Percentiles rank a stretch among this genome's conserved stretches.
These are phyloP conservation scores for Mucor lusitanicus DNA, from an alignment of 371 early-diverging fungal species.

Conservation along the genomic window DNA sequence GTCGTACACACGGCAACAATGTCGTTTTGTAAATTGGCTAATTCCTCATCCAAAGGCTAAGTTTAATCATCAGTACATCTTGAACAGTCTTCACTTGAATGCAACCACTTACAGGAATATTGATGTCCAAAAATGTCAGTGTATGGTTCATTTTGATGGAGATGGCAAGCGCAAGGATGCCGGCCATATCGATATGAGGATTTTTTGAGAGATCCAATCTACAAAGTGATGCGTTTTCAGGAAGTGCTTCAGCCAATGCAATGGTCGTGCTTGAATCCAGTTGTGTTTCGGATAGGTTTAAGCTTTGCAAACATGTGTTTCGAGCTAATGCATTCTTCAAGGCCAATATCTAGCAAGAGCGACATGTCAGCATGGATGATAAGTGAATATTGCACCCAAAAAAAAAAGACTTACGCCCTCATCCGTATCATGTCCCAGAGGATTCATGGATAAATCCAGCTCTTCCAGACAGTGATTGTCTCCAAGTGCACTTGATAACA, in stretches of 20 bases:
- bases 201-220: slow-evolving; percentile 78
- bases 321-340: slow-evolving; percentile 63
- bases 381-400: not conserved
- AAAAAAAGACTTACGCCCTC: slow-evolving; percentile 48
- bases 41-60: slow-evolving; percentile 63
- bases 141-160: slow-evolving; percentile 78
- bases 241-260: slow-evolving; percentile 77
- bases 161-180: slow-evolving; percentile 77
- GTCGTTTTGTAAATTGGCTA: slow-evolving; percentile 68
- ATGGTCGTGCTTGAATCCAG: slow-evolving; percentile 72
- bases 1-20: slow-evolving; percentile 72
- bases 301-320: slow-evolving; percentile 63
- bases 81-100: not conserved
- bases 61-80: slow-evolving; percentile 5
- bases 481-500: slow-evolving; percentile 63
- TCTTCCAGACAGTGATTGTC: slow-evolving; percentile 28
- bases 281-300: slow-evolving; percentile 64
- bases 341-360: slow-evolving; percentile 48
- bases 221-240: slow-evolving; percentile 64
- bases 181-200: slow-evolving; percentile 75
- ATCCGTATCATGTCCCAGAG: slow-evolving; percentile 33
- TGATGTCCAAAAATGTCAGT: slow-evolving; percentile 75
- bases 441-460: slow-evolving; percentile 56
- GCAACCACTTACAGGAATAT: slow-evolving; percentile 55
- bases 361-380: not conserved